A percentile compares a stretch with the other conserved stretches of the same genome.
phyloP scores from a whole-genome alignment of 2,329 filamentous ascomycete genomes.

The Trichoderma aggressivum region DNA sequence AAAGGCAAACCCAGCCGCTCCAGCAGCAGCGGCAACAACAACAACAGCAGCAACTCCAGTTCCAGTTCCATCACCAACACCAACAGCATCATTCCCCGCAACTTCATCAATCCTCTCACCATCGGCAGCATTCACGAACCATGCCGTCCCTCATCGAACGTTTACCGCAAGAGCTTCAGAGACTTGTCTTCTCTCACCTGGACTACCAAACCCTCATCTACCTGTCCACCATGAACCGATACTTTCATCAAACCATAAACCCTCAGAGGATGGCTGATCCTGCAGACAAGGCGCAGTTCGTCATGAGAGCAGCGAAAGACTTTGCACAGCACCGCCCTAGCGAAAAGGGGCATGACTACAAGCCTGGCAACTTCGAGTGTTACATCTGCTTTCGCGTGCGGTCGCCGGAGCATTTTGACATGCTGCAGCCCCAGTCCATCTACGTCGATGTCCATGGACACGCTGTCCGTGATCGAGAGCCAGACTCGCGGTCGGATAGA shows the following conservation, averaged over 20 bases:
- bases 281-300: constrained; percentile 38
- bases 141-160: constrained; percentile 32
- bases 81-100: not conserved
- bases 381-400: constrained; percentile 43
- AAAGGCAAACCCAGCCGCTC: not conserved
- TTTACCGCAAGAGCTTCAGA: constrained; percentile 34
- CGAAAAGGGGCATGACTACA: constrained; percentile 36
- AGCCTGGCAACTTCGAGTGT: constrained; percentile 42
- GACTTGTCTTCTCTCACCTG: constrained; percentile 34
- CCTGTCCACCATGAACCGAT: constrained; percentile 36
- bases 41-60: not conserved
- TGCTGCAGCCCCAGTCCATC: constrained; percentile 33
- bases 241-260: constrained; percentile 34
- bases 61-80: not conserved
- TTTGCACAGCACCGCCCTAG: constrained; percentile 40
- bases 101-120: constrained; percentile 11
- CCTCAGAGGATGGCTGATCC: constrained; percentile 35
- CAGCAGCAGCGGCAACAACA: not conserved
- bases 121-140: constrained; percentile 17
- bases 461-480: constrained; percentile 31
- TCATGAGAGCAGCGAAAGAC: constrained; percentile 41
- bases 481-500: constrained; percentile 28
- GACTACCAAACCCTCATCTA: constrained; percentile 42
- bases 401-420: constrained; percentile 38
- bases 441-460: constrained; percentile 33